A percentile compares a stretch with the other conserved stretches of the same genome.
These are phyloP conservation scores for Candida takata DNA, from an alignment of 805 yeast genomes.

Conservation along the genomic window DNA sequence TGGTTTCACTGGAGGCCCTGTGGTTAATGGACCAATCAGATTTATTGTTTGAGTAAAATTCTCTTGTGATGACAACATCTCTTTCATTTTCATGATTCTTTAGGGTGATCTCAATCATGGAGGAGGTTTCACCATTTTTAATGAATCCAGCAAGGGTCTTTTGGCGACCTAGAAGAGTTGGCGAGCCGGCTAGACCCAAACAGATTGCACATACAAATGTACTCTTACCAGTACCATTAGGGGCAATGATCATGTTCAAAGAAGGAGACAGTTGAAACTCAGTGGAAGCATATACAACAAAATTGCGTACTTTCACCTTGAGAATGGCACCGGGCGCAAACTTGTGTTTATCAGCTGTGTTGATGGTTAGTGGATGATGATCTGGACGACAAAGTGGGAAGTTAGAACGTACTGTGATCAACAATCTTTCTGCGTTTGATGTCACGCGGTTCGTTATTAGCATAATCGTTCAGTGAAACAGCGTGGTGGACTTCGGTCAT, in stretches of 20 bases:
- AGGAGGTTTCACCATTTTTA: conserved; percentile 47
- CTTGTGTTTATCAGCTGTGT: conserved; percentile 7
- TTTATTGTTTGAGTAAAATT: conserved; percentile 29
- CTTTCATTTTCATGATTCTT: conserved; percentile 31
- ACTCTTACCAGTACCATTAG: conserved; percentile 94
- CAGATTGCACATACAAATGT: conserved; percentile 91
- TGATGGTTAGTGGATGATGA: background rate
- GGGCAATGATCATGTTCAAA: conserved; percentile 89
- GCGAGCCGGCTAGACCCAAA: conserved; percentile 77
- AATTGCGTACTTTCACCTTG: conserved; percentile 51
- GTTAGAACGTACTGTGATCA: conserved; percentile 4
- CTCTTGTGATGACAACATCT: conserved; percentile 34
- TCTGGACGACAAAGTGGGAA: background rate
- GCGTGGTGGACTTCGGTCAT: no score
- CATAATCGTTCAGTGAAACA: conserved; percentile 14
- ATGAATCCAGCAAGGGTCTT: conserved; percentile 59
- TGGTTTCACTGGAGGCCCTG: conserved; percentile 31
- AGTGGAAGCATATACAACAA: conserved; percentile 62
- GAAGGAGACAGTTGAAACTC: conserved; percentile 76
- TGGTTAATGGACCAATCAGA: conserved; percentile 50
- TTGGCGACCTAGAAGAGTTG: conserved; percentile 66
- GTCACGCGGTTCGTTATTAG: conserved; percentile 1
- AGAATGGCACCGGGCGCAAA: conserved; percentile 43
- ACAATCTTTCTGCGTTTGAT: conserved; percentile 6
- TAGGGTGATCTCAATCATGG: conserved; percentile 30